These are phyloP conservation scores for Candida manassasensis DNA, from an alignment of 805 yeast genomes.

Conservation along the genomic window DNA sequence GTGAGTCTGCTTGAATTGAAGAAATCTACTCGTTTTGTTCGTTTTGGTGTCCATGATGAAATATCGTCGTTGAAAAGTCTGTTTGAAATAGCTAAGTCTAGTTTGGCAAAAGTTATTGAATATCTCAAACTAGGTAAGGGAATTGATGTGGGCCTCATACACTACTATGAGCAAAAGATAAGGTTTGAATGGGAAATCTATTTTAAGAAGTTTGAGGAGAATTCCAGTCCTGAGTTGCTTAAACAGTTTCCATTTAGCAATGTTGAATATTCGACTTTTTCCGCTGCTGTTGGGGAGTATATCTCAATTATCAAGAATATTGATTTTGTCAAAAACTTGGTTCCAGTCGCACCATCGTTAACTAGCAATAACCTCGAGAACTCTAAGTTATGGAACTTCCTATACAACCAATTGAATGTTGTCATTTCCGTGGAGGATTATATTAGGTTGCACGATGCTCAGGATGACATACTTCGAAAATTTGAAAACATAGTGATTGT, in stretches of 20 bases:
- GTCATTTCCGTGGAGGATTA: slow-evolving; percentile 4
- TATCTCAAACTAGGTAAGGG: not conserved
- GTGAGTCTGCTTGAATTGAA: slow-evolving; percentile 3
- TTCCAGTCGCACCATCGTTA: not conserved
- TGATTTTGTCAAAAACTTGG: not conserved
- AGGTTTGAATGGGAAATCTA: not conserved
- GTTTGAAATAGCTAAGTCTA: not conserved
- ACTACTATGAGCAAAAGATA: not conserved
- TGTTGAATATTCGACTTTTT: not conserved
- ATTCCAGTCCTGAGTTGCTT: not conserved
- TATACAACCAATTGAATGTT: slow-evolving; percentile 4
- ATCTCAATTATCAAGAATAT: not conserved
- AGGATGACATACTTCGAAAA: not conserved
- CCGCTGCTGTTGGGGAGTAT: not conserved
- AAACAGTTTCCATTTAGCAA: not conserved
- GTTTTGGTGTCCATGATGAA: slow-evolving; percentile 1
- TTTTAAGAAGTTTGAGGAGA: not conserved
- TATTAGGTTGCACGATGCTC: not conserved
- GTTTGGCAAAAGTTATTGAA: not conserved
- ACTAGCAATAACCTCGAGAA: not conserved
- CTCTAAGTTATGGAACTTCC: slow-evolving; percentile 2
- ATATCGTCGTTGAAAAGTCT: not conserved
- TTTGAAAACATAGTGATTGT: slow-evolving; percentile 2
- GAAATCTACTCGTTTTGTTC: not conserved
- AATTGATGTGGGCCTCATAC: not conserved